Base-by-base conservation (phyloP, 371 early-diverging fungal genomes). In the Mucor saturninus region DNA sequence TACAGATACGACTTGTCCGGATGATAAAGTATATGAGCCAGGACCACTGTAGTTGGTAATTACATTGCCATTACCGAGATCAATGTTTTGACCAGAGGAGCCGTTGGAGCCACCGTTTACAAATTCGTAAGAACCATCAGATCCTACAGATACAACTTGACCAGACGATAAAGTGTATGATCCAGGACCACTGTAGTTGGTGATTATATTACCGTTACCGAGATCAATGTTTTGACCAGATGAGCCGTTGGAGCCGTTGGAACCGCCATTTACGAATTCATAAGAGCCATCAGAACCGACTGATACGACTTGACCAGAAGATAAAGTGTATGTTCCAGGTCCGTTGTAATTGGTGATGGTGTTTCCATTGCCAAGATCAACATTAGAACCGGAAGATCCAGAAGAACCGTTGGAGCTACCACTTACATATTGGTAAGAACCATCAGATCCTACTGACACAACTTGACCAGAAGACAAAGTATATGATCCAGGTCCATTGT, bases 101-200 rank as follows among this genome's bases (percentile, higher is more conserved):
- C 40, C 26, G 21, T 28, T 38, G 10, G 15, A 26, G 8, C 26
- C 26, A 38, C 35, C 35, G 7, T 37, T 21, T 11, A 10, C 30
- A 2, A 43, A 21, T 6, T 54, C 54, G 37, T 54, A 28, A n/a
- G 10, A 9, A 5, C 30, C 35, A 35, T 35, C 35, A 8, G 35
- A 4, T 6, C 35, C 28, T 8, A 61, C 35, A 5, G 55, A 45
- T 1, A 39, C 46, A 8, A 54, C 46, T 15, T 52, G 42, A 26
- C 29, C 38, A 14, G 40, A n/a, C 28, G 46, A 45, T 40, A 59
- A 28, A 8, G 62, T 48, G 10, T 61, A 61, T 9, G 37, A 28
- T 3, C 62, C 62, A 28, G 55, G 46, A 28, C 62, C 62, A n/a
- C n/a, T 15, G 26, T 37, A 61, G 21, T 46, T 38, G 30, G 52